Conservation (phyloP, 768 basidiomycete species). For the Pulveroboletus sp. region DNA sequence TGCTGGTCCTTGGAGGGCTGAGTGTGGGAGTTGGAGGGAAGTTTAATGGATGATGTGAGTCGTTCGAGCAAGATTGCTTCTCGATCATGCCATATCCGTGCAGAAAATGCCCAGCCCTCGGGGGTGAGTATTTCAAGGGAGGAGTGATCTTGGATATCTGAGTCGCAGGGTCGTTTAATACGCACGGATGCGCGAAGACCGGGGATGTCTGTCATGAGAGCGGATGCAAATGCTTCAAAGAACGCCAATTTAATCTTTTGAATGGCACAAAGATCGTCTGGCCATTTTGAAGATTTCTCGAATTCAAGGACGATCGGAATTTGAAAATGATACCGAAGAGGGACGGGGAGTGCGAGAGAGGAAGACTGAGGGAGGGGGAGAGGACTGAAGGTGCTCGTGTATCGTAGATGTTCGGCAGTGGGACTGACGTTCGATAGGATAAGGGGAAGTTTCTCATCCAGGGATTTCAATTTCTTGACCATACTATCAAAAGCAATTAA, state of each 20-base stretch:
- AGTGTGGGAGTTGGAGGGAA: neutral
- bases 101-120: slow-evolving; percentile 84
- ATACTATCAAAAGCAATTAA: slow-evolving; percentile 77
- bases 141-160: slow-evolving; percentile 65
- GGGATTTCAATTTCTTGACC: slow-evolving; percentile 68
- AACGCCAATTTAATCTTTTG: slow-evolving; percentile 95
- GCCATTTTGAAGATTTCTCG: slow-evolving; percentile 92
- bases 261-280: slow-evolving; percentile 88
- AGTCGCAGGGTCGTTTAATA: slow-evolving; percentile 47
- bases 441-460: slow-evolving; percentile 74
- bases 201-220: slow-evolving; percentile 50
- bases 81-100: slow-evolving; percentile 84
- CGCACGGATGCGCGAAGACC: slow-evolving; percentile 60
- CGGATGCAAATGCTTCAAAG: slow-evolving; percentile 73
- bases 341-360: slow-evolving; percentile 48
- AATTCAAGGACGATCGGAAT: slow-evolving; percentile 84
- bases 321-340: slow-evolving; percentile 63
- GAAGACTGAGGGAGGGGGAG: slow-evolving; percentile 61
- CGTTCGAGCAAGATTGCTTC: slow-evolving; percentile 78
- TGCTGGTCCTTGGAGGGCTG: slow-evolving; percentile 42
- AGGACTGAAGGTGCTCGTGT: slow-evolving; percentile 82
- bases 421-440: slow-evolving; percentile 75
- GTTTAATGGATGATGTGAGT: slow-evolving; percentile 47
- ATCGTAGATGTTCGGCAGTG: slow-evolving; percentile 70
- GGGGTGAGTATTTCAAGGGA: slow-evolving; percentile 74